Percentiles rank a stretch among this genome's conserved stretches.
Conservation (phyloP, 495 filamentous ascomycete genomes). For the Evernia prunastri region DNA sequence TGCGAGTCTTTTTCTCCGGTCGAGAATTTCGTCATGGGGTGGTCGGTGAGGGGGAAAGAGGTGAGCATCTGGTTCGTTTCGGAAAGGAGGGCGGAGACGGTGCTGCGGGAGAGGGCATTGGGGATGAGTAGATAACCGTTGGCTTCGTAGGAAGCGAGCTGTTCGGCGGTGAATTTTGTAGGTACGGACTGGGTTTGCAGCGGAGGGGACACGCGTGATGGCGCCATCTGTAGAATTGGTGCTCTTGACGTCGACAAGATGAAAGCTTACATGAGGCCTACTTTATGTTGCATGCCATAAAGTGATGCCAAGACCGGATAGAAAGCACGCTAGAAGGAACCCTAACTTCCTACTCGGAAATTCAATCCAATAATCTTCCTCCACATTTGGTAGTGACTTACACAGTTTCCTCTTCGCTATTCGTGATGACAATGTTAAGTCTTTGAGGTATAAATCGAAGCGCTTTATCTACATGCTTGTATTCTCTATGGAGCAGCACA, state of each 20-base stretch:
- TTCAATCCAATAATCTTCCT: too few species aligned
- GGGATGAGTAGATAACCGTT: conserved; percentile 92
- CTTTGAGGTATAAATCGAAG: too few species aligned
- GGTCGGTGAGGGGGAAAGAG: conserved; percentile 64
- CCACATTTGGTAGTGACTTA: too few species aligned
- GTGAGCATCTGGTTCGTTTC: conserved; percentile 71
- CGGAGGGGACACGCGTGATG: conserved; percentile 14
- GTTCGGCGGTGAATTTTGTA: conserved; percentile 58
- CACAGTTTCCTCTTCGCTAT: too few species aligned
- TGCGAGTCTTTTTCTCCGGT: conserved; percentile 65
- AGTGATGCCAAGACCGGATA: too few species aligned
- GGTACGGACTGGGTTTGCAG: neutral
- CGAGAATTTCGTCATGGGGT: conserved; percentile 89
- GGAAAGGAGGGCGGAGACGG: conserved; percentile 59
- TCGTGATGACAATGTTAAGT: too few species aligned
- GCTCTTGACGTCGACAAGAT: neutral
- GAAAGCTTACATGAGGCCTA: neutral
- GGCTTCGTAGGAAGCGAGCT: conserved; percentile 63
- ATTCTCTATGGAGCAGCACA: too few species aligned
- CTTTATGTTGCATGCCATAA: neutral
- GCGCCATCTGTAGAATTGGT: conserved; percentile 17
- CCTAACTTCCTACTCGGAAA: too few species aligned
- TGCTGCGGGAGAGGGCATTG: conserved; percentile 57
- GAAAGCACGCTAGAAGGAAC: too few species aligned
- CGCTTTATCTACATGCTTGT: too few species aligned